phyloP scores from a whole-genome alignment of 768 basidiomycete species.

The Tulasnella calospora region DNA sequence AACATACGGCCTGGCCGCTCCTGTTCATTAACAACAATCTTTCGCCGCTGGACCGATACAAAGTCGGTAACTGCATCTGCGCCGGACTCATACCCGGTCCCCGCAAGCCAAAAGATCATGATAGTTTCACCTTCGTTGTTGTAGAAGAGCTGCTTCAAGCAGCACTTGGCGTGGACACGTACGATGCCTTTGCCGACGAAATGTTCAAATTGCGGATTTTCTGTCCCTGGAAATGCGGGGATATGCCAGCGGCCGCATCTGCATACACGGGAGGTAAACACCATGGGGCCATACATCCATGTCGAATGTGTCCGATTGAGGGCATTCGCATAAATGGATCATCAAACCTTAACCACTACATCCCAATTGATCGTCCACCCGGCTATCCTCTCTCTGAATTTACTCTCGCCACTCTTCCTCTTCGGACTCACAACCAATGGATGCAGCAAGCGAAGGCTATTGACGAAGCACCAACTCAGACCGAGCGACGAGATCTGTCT shows the following conservation, averaged over 20 bases:
- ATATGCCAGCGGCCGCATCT: constrained; percentile 38
- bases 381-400: not conserved
- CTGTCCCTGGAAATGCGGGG: constrained; percentile 34
- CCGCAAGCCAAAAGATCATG: constrained; percentile 40
- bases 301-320: constrained; percentile 40
- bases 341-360: constrained; percentile 30
- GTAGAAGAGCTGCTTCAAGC: constrained; percentile 40
- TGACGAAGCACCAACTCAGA: constrained; percentile 23
- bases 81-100: constrained; percentile 48
- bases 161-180: constrained; percentile 35
- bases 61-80: constrained; percentile 38
- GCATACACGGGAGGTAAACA: constrained; percentile 41
- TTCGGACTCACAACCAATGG: not conserved
- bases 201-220: constrained; percentile 37
- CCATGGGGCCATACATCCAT: constrained; percentile 40
- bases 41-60: constrained; percentile 39
- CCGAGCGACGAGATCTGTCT: constrained; percentile 29
- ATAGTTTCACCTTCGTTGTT: constrained; percentile 40
- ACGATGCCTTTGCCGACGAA: constrained; percentile 32
- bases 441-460: not conserved
- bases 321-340: constrained; percentile 30
- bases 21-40: constrained; percentile 45
- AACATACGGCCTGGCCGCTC: constrained; percentile 42
- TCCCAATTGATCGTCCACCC: constrained; percentile 29
- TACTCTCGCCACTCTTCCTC: not conserved